phyloP scores from a whole-genome alignment of 306 rosid species.

The Albizia julibrissin region DNA sequence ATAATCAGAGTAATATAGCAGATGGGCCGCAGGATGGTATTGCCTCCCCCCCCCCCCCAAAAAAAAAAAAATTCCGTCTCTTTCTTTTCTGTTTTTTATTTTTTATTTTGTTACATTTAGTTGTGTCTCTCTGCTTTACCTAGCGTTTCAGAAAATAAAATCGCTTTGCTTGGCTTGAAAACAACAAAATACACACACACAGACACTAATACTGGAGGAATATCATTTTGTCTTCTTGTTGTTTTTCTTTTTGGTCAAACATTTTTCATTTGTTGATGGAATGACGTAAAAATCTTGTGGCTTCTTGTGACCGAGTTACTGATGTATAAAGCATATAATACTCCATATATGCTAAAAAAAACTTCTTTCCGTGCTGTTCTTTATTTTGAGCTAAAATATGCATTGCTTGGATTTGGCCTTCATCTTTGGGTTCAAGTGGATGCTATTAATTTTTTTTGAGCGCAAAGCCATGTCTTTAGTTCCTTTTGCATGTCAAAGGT shows the following conservation, averaged over 20 bases:
- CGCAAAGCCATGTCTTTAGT: background rate
- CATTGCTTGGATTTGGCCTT: slow-evolving; percentile 17
- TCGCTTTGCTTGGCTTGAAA: background rate
- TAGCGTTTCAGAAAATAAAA: slow-evolving; percentile 13
- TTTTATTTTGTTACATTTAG: slow-evolving; percentile 13
- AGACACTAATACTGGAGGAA: background rate
- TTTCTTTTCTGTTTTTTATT: background rate
- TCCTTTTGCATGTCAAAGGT: slow-evolving; percentile 17
- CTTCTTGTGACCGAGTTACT: slow-evolving; percentile 4
- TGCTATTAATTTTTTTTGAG: background rate
- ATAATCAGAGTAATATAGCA: slow-evolving; percentile 33
- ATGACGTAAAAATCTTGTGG: background rate
- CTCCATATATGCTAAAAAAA: background rate
- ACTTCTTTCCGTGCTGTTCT: slow-evolving; percentile 3
- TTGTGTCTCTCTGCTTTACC: background rate
- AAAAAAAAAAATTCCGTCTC: too few relatives aligned
- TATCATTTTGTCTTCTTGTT: background rate
- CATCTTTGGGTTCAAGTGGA: slow-evolving; percentile 14
- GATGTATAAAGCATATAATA: background rate
- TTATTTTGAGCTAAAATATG: slow-evolving; percentile 17
- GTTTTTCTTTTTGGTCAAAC: background rate
- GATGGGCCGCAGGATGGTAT: slow-evolving; percentile 54
- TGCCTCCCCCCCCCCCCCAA: too few relatives aligned
- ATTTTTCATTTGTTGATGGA: slow-evolving; percentile 3
- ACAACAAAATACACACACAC: background rate